A percentile compares a stretch with the other conserved stretches of the same genome.
These are phyloP conservation scores for Paraphoma sp. DNA, from an alignment of 2,329 filamentous ascomycete species.

Conservation along the genomic window DNA sequence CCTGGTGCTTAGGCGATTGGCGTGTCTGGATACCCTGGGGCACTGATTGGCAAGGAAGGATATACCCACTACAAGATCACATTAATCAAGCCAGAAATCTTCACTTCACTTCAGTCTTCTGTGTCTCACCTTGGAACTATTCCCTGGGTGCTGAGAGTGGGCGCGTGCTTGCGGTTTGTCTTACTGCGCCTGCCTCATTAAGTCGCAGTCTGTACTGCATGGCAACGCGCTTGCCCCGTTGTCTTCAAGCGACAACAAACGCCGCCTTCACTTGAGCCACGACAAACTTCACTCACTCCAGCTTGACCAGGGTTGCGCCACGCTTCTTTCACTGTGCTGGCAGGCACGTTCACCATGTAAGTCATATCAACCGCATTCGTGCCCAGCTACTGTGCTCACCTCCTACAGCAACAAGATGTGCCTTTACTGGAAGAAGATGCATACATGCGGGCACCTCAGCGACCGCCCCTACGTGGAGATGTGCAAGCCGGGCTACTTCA, in stretches of 20 bases:
- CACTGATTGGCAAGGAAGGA: background rate
- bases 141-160: too few relatives aligned
- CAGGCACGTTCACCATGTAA: background rate
- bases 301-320: background rate
- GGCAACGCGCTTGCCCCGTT: background rate
- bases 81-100: background rate
- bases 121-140: too few relatives aligned
- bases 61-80: background rate
- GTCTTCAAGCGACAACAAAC: background rate
- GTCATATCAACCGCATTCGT: background rate
- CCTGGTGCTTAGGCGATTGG: conserved; percentile 2
- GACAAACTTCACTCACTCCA: background rate
- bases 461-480: conserved; percentile 31
- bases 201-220: background rate
- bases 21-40: conserved; percentile 11
- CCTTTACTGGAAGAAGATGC: conserved; percentile 32
- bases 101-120: too few relatives aligned
- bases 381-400: background rate
- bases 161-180: background rate
- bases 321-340: too few relatives aligned
- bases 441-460: conserved; percentile 26
- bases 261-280: background rate
- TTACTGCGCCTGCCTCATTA: background rate
- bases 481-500: conserved; percentile 27
- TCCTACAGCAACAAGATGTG: conserved; percentile 22